Conservation (phyloP, 805 yeast species). For the Candida namnaoensis region DNA sequence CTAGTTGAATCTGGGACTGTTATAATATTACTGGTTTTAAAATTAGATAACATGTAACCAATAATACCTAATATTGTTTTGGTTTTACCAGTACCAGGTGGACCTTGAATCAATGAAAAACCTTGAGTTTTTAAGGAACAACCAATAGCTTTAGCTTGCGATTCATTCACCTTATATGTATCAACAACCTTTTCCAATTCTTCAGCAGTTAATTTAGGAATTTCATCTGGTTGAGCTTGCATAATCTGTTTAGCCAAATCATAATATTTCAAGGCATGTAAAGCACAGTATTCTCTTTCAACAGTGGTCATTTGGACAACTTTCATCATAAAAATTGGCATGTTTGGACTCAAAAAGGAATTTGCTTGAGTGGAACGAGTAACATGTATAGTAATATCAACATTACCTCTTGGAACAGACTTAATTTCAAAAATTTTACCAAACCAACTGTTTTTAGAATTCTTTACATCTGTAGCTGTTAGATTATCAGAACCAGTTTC, state of each 20-base stretch:
- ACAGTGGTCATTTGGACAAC: constrained; percentile 85
- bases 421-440: constrained; percentile 77
- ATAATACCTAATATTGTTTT: constrained; percentile 90
- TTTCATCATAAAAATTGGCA: constrained; percentile 57
- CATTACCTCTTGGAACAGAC: constrained; percentile 49
- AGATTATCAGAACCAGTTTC: constrained; percentile 15
- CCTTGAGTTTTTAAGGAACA: constrained; percentile 65
- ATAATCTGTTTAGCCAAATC: constrained; percentile 65
- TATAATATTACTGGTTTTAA: constrained; percentile 19
- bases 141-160: constrained; percentile 87
- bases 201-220: constrained; percentile 21
- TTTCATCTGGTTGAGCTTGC: constrained; percentile 49
- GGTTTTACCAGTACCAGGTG: constrained; percentile 99
- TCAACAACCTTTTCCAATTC: constrained; percentile 34
- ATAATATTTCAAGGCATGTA: constrained; percentile 76
- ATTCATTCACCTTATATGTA: constrained; percentile 60
- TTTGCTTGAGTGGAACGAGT: constrained; percentile 36
- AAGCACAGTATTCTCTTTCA: constrained; percentile 85
- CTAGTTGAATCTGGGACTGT: constrained; percentile 20
- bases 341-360: constrained; percentile 49
- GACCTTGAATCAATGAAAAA: constrained; percentile 91
- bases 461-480: constrained; percentile 24
- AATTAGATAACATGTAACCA: constrained; percentile 58
- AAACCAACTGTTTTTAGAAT: constrained; percentile 45
- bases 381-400: constrained; percentile 71